Evolutionary conservation across 2,329 filamentous ascomycete species (phyloP).

Genomic region (Drechslera avenae): DNA sequence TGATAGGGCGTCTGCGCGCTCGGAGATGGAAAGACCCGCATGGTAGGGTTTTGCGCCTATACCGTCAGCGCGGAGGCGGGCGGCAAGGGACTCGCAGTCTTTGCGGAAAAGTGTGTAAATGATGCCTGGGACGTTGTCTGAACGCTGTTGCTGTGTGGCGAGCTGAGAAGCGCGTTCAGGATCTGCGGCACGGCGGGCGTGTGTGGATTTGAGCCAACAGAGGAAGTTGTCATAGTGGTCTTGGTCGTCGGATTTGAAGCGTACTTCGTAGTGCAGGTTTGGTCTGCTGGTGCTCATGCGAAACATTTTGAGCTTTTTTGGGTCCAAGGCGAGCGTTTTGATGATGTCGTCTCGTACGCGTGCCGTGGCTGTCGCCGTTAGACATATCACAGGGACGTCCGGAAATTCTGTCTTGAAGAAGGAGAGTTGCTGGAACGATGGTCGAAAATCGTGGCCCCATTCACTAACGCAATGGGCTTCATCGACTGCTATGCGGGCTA

Average conservation of each 20-base stretch:
- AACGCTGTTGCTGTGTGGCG: constrained; percentile 54
- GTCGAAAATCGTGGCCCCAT: constrained; percentile 98
- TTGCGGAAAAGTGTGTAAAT: constrained; percentile 78
- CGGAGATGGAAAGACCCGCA: constrained; percentile 67
- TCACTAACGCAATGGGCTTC: constrained; percentile 97
- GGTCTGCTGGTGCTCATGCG: constrained; percentile 81
- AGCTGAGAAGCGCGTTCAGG: constrained; percentile 64
- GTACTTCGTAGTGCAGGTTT: constrained; percentile 89
- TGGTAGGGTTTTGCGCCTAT: constrained; percentile 77
- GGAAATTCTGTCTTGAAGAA: constrained; percentile 86
- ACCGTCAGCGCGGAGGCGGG: constrained; percentile 67
- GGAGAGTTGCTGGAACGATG: constrained; percentile 81
- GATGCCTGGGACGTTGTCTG: constrained; percentile 73
- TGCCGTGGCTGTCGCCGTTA: constrained; percentile 87
- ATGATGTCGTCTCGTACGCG: constrained; percentile 85
- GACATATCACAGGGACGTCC: constrained; percentile 85
- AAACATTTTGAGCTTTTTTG: constrained; percentile 70
- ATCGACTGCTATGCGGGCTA: constrained; percentile 88
- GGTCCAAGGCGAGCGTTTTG: constrained; percentile 70
- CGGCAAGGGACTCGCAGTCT: constrained; percentile 74
- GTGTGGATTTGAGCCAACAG: constrained; percentile 74
- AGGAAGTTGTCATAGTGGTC: constrained; percentile 78
- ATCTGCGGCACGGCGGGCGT: constrained; percentile 68
- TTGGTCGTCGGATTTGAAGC: constrained; percentile 77
- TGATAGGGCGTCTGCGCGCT: constrained; percentile 72